These are phyloP conservation scores for Camellia granthamiana DNA, from an alignment of 148 eudicot genomes.

Conservation along the genomic window DNA sequence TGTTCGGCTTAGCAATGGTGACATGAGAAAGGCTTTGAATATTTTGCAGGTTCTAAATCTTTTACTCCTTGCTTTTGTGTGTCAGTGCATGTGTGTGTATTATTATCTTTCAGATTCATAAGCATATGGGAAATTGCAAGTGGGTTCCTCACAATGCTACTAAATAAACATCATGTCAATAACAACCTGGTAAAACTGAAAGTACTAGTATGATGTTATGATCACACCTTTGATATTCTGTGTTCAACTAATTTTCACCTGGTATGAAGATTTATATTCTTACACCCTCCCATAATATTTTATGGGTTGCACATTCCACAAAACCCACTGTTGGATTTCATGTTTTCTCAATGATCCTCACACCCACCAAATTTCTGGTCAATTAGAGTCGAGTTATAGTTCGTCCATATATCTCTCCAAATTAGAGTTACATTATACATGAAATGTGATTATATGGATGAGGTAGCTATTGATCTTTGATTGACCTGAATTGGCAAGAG, in stretches of 20 bases:
- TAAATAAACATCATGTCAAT: neutral
- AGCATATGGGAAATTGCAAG: neutral
- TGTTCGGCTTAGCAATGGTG: slow-evolving; percentile 91
- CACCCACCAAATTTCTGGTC: neutral
- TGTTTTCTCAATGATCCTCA: neutral
- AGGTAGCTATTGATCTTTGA: neutral
- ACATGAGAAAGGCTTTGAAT: slow-evolving; percentile 95
- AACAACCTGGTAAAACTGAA: too few relatives aligned
- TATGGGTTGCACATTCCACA: neutral
- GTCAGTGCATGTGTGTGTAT: neutral
- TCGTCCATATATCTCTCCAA: neutral
- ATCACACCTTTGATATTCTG: neutral
- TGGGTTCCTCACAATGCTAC: neutral
- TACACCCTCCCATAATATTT: neutral
- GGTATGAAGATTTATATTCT: neutral
- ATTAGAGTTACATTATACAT: too few relatives aligned
- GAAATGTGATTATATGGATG: neutral
- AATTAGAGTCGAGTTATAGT: neutral
- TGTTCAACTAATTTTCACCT: neutral
- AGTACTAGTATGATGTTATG: neutral
- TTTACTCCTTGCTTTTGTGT: neutral
- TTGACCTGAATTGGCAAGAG: neutral
- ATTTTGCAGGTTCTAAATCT: slow-evolving; percentile 68
- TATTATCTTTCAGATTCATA: neutral
- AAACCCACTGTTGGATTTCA: neutral